Percentiles rank a stretch among this genome's conserved stretches.
Evolutionary conservation across 768 basidiomycete genomes (phyloP).

Genomic region (Lenzites betulinus): DNA sequence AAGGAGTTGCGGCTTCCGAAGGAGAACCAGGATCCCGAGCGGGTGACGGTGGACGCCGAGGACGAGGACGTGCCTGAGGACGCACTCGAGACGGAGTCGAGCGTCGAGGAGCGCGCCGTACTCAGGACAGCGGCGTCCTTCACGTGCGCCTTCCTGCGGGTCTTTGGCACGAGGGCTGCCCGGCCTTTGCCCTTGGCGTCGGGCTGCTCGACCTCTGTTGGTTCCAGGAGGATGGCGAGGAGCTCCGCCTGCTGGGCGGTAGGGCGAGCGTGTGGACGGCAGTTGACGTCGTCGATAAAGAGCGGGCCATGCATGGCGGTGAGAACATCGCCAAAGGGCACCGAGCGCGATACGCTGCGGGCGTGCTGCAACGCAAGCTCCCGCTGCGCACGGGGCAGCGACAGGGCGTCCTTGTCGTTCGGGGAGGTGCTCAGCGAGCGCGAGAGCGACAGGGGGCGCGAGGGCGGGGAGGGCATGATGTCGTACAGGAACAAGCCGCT

Average conservation of each 20-base stretch:
- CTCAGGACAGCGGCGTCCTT: constrained; percentile 23
- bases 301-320: constrained; percentile 59
- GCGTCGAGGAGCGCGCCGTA: constrained; percentile 26
- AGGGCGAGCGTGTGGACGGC: constrained; percentile 5
- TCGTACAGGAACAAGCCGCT: constrained; percentile 36
- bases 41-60: constrained; percentile 34
- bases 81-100: constrained; percentile 26
- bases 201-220: constrained; percentile 31
- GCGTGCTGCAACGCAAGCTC: constrained; percentile 22
- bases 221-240: constrained; percentile 18
- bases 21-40: constrained; percentile 45
- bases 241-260: constrained; percentile 18
- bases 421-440: constrained; percentile 16
- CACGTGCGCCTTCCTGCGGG: constrained; percentile 1
- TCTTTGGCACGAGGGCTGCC: constrained; percentile 35
- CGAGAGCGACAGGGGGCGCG: constrained; percentile 25
- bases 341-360: constrained; percentile 32
- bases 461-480: constrained; percentile 33
- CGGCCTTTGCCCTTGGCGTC: constrained; percentile 44
- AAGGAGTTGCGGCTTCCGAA: constrained; percentile 41
- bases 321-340: constrained; percentile 60
- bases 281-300: constrained; percentile 47
- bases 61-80: constrained; percentile 32
- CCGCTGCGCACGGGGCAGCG: constrained; percentile 36
- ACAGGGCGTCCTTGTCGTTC: constrained; percentile 17